Base-by-base conservation (phyloP, 805 yeast species). In the Clavispora asparagi region DNA sequence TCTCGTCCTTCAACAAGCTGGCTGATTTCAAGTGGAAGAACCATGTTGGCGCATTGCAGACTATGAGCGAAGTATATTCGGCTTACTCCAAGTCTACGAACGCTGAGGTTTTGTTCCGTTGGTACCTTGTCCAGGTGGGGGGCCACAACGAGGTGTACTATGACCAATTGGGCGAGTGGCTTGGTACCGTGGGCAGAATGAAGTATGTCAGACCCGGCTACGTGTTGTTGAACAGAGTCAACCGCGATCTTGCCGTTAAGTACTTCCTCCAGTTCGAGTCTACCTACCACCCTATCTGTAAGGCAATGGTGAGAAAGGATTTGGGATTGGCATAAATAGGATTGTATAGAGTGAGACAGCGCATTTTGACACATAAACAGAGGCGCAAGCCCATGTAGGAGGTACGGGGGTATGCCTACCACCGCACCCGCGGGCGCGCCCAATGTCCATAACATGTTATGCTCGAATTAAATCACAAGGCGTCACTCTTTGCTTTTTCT, bases 181-280 rank as follows among this genome's bases (percentile, higher is more conserved):
- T 90, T 45, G 95, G 92, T 11, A 82, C 91, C 2, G 94, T 90
- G 19, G 97, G 97, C 17, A 79, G 97, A 72, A 90, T 90, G 97
- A 90, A 90, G 70, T 90, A 83, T 60, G 96, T 87, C 25, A 78
- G 97, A 64, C 96, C 97, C 28, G 88, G 94, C 4, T 89, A 81
- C 67, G 75, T 80, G 39, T 67, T 83, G 49, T 71, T 90, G 51
- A 77, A 80, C 58, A 58, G 67, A 7, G 92, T 83, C 23, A 85
- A 87, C 63, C 78, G 77, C 39, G 70, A 73, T 13, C 70, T 83
- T 52, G 96, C 96, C 0, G 57, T 82, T 12, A 60, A 59, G 4
- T 87, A 91, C 6, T 90, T 86, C 67, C 68, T 69, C 41, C 76
- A 76, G 61, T 76, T 73, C 59, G 79, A 82, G 61, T 60, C 61